Percentiles rank a stretch among this genome's conserved stretches.
Evolutionary conservation across 148 eudicot species (phyloP).

Genomic region (Dianthus caryophyllus): DNA sequence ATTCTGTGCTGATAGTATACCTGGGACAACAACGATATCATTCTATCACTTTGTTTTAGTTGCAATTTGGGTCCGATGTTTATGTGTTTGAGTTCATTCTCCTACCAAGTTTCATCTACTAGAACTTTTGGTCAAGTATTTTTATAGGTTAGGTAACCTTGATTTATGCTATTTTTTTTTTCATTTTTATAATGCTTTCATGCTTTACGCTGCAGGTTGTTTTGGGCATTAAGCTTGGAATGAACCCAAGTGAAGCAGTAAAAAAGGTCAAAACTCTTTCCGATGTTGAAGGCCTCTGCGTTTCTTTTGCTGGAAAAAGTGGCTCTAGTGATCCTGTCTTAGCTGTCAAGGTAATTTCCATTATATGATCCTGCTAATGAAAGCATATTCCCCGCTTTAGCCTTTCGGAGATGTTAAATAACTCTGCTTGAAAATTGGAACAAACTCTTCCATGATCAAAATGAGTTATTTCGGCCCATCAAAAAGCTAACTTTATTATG

Average conservation of each 20-base stretch:
- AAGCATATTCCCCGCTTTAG: too few relatives aligned
- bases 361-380: constrained; percentile 1
- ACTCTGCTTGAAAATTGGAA: neutral
- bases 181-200: neutral
- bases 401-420: neutral
- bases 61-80: neutral
- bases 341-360: constrained; percentile 71
- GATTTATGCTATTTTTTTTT: neutral
- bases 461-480: neutral
- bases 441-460: neutral
- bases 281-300: constrained; percentile 94
- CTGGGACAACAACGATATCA: neutral
- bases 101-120: neutral
- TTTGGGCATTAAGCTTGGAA: constrained; percentile 81
- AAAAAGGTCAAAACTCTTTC: constrained; percentile 72
- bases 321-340: constrained; percentile 79
- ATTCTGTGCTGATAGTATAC: neutral
- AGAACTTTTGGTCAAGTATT: neutral
- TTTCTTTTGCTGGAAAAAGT: constrained; percentile 57
- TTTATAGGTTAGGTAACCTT: neutral
- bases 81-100: neutral
- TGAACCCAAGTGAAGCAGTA: constrained; percentile 74
- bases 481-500: neutral
- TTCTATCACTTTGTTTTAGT: neutral
- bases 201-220: constrained; percentile 55